A percentile compares a stretch with the other conserved stretches of the same genome.
Evolutionary conservation across 1,139 yeast species (phyloP).

Genomic region (Tardiomyces digboiensis): DNA sequence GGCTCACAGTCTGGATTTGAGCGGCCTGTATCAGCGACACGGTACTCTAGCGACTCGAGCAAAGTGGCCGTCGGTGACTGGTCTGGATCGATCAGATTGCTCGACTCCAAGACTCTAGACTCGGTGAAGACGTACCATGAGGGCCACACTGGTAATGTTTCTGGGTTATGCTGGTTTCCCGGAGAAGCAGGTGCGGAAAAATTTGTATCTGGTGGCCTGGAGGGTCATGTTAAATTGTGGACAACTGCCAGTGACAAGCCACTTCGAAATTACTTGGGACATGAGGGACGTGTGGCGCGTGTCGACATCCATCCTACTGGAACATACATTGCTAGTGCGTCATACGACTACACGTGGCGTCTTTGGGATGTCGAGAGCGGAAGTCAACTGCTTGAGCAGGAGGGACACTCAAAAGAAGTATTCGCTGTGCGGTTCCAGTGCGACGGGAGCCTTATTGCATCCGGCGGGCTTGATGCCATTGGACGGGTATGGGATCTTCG

Average conservation of each 20-base stretch:
- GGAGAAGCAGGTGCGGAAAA: conserved; percentile 14
- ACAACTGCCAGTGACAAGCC: conserved; percentile 16
- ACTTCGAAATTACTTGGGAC: conserved; percentile 27
- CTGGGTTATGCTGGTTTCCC: conserved; percentile 64
- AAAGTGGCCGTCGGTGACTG: conserved; percentile 68
- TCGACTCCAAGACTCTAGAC: conserved; percentile 32
- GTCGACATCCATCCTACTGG: conserved; percentile 60
- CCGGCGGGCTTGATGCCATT: conserved; percentile 75
- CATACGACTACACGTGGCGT: conserved; percentile 85
- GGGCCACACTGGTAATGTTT: conserved; percentile 49
- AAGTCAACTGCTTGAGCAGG: conserved; percentile 48
- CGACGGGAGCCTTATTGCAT: conserved; percentile 69
- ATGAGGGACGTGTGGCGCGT: conserved; percentile 51
- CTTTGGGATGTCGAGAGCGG: conserved; percentile 63
- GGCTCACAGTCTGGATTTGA: conserved; percentile 68
- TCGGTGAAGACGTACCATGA: conserved; percentile 20
- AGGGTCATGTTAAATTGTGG: conserved; percentile 48
- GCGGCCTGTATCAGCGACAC: conserved; percentile 57
- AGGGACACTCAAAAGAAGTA: conserved; percentile 78
- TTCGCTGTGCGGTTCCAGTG: conserved; percentile 55
- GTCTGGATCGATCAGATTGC: conserved; percentile 61
- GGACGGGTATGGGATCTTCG: conserved; percentile 82
- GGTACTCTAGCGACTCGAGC: conserved; percentile 33
- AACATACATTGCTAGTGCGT: conserved; percentile 52
- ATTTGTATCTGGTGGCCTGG: conserved; percentile 54